phyloP scores from a whole-genome alignment of 148 eudicot genomes.

The Cornus florida region DNA sequence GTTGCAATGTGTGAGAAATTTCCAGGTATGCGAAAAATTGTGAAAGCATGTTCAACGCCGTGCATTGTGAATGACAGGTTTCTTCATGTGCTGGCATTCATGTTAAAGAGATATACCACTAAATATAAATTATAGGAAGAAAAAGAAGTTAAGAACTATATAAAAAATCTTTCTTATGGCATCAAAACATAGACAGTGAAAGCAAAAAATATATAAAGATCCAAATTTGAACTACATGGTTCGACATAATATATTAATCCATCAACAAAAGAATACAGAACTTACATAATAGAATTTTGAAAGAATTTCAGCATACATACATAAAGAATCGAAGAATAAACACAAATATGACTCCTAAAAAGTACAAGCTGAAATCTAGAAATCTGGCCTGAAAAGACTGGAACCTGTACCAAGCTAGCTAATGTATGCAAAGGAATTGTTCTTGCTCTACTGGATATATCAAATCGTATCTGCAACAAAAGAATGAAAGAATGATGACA shows the following conservation, averaged over 20 bases:
- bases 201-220: background rate
- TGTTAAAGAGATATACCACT: too few species aligned
- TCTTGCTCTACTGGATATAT: too few species aligned
- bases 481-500: constrained; percentile 62
- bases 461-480: constrained; percentile 61
- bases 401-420: constrained; percentile 14
- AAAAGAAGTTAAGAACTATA: background rate
- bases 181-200: constrained; percentile 1
- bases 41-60: too few species aligned
- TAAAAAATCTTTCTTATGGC: background rate
- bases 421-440: background rate
- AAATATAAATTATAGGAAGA: background rate
- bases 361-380: constrained; percentile 5
- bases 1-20: too few species aligned
- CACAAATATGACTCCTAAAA: constrained; percentile 5
- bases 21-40: too few species aligned
- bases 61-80: too few species aligned
- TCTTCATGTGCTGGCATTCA: too few species aligned
- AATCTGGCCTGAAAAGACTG: background rate
- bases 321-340: constrained; percentile 24
- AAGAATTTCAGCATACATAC: constrained; percentile 21
- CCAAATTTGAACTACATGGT: background rate
- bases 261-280: background rate
- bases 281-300: background rate
- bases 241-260: too few species aligned